phyloP scores from a whole-genome alignment of 176 grass and related monocot genomes.

The Hsuehochloa calcarea region DNA sequence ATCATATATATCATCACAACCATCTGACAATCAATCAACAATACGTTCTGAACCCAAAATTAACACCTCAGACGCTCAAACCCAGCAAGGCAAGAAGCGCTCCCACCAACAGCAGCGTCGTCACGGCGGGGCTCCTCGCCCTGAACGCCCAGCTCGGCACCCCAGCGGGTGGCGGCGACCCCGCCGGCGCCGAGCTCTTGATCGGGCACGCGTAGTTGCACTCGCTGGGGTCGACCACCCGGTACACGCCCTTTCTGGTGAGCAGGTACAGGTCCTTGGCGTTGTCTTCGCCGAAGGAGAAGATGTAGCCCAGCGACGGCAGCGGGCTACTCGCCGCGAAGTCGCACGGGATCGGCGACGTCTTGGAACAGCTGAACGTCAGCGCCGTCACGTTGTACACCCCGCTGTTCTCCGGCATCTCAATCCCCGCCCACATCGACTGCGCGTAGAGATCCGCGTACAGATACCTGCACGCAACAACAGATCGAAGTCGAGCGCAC shows the following conservation, averaged over 20 bases:
- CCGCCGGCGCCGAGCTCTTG: slow-evolving; percentile 41
- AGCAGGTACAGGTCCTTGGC: slow-evolving; percentile 63
- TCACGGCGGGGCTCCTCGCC: background rate
- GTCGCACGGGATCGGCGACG: slow-evolving; percentile 76
- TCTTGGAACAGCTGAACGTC: slow-evolving; percentile 58
- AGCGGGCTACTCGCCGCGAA: slow-evolving; percentile 49
- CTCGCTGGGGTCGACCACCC: slow-evolving; percentile 63
- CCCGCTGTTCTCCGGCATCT: slow-evolving; percentile 65
- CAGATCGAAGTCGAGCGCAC: background rate
- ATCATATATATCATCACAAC: background rate
- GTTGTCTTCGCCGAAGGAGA: slow-evolving; percentile 83
- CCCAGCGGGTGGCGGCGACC: background rate
- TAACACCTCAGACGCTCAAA: slow-evolving; percentile 2
- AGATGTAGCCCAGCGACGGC: slow-evolving; percentile 78
- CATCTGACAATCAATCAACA: background rate
- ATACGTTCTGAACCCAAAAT: background rate
- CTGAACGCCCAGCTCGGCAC: background rate
- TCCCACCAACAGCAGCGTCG: background rate
- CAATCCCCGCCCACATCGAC: slow-evolving; percentile 47
- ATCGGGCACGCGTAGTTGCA: slow-evolving; percentile 65
- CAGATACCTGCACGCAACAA: slow-evolving; percentile 50
- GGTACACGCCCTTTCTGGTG: slow-evolving; percentile 82
- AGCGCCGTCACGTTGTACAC: slow-evolving; percentile 41
- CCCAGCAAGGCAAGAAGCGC: slow-evolving; percentile 6
- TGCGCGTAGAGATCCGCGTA: slow-evolving; percentile 74